Evolutionary conservation across 208 protist genomes (phyloP).

Genomic region (Leishmania turanica): DNA sequence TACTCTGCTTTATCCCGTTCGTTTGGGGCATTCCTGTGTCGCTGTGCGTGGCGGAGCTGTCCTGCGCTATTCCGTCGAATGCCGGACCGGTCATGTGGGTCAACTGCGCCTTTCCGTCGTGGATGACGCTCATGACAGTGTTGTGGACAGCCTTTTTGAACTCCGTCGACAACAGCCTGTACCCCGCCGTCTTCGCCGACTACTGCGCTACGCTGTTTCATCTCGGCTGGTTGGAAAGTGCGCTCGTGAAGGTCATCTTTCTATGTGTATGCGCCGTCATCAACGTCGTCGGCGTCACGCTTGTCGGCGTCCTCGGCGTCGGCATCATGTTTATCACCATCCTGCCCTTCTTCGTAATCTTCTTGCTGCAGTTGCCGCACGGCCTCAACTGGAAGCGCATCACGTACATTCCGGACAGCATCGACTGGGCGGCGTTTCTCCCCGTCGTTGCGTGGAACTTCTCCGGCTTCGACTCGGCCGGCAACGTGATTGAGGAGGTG

Average conservation of each 20-base stretch:
- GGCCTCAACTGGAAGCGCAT: conserved; percentile 81
- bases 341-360: conserved; percentile 90
- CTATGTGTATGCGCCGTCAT: conserved; percentile 67
- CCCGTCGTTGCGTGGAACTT: conserved; percentile 92
- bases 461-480: conserved; percentile 89
- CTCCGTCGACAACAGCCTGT: conserved; percentile 90
- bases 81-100: conserved; percentile 93
- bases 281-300: conserved; percentile 79
- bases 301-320: conserved; percentile 79
- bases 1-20: conserved; percentile 86
- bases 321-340: conserved; percentile 86
- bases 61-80: conserved; percentile 87
- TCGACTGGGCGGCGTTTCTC: conserved; percentile 89
- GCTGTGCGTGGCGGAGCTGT: conserved; percentile 87
- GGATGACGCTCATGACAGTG: conserved; percentile 84
- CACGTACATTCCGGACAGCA: conserved; percentile 56
- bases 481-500: conserved; percentile 92
- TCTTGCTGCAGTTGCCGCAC: conserved; percentile 79
- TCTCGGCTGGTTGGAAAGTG: conserved; percentile 50
- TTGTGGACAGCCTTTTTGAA: conserved; percentile 87
- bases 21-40: conserved; percentile 89
- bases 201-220: conserved; percentile 79
- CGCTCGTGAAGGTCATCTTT: conserved; percentile 71
- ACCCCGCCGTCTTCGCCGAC: conserved; percentile 86
- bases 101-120: conserved; percentile 84